These are phyloP conservation scores for Plasmodium fragile DNA, from an alignment of 169 alveolate genomes.

Conservation along the genomic window DNA sequence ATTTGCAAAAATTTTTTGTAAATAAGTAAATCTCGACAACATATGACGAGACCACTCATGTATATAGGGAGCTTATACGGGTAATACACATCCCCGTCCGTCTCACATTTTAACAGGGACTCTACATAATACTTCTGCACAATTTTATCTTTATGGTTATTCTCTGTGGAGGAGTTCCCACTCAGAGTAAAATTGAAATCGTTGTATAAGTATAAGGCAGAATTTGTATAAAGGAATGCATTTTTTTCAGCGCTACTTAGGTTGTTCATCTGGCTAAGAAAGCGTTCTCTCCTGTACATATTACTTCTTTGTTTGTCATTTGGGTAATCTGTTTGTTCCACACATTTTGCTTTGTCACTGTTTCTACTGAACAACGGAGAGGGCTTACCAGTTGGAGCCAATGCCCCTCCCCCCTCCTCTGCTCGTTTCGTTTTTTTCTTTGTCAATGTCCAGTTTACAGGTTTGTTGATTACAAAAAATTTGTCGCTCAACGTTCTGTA, in stretches of 20 bases:
- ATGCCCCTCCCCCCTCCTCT: not conserved
- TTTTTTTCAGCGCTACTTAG: slow-evolving; percentile 56
- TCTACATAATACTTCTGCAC: slow-evolving; percentile 55
- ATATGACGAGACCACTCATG: slow-evolving; percentile 72
- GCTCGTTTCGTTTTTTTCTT: slow-evolving; percentile 10
- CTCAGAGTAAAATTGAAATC: slow-evolving; percentile 8
- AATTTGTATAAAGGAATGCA: slow-evolving; percentile 34
- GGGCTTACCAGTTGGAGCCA: not conserved
- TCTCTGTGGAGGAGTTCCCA: not conserved
- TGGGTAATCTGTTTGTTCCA: not conserved
- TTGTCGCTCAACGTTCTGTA: slow-evolving; percentile 64
- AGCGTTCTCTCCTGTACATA: not conserved
- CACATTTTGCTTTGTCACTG: not conserved
- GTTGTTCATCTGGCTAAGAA: slow-evolving; percentile 4
- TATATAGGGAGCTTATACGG: slow-evolving; percentile 74
- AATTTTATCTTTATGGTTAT: not conserved
- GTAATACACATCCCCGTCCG: slow-evolving; percentile 3
- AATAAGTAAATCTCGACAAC: slow-evolving; percentile 45
- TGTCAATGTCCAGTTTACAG: slow-evolving; percentile 71
- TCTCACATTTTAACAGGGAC: slow-evolving; percentile 33
- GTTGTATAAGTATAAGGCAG: slow-evolving; percentile 23
- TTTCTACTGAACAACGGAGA: not conserved
- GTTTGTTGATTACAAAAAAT: slow-evolving; percentile 71
- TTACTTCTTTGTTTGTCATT: not conserved
- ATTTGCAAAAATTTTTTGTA: slow-evolving; percentile 53